Evolutionary conservation across 2,329 filamentous ascomycete species (phyloP), one percentile per base, ranked within the genome.

Genomic region (Boeremia exigua): DNA sequence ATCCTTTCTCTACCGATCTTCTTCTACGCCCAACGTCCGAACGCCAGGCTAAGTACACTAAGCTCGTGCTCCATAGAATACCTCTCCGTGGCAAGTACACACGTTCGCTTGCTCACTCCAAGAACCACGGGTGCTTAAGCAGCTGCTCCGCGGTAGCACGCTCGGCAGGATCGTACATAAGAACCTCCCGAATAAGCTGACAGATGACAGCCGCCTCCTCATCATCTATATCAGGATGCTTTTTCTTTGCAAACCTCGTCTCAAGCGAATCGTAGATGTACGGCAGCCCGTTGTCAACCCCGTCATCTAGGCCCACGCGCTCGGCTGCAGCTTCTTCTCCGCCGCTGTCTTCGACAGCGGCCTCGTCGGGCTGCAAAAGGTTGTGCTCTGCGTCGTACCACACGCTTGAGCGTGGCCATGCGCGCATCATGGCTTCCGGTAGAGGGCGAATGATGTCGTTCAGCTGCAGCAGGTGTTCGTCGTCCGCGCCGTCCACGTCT

Each of bases 101-200:
- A 23, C 5, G 19, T 23, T 23, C 19, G 19, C 19, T 23, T 23
- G 19, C 19, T 23, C 10, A 3, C 14, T 11, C 25, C 38, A 42
- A 53, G 34, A 73, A 71, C 70, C 71, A 73, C 32, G 70, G 68
- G 63, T 73, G 54, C 36, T 59, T 50, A 43, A 72, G 61, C 15
- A 72, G 60, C 34, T 70, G 39, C 45, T 52, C 56, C 39, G 71
- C 61, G 14, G 69, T 63, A 42, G 70, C 71, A 51, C 71, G 56
- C 58, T 65, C 59, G 25, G 54, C 45, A 15, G 65, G 64, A 57
- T 72, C 68, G 61, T 70, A 72, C 49, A 67, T 61, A 46, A 74
- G 50, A 42, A 70, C 71, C 58, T 62, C 57, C 49, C 62, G 58
- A 46, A 71, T 68, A 5, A 72, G 57, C 28, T 62, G 46, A 40